These are phyloP conservation scores for Diophrys appendiculata DNA, from an alignment of 73 alveolate genomes.

Conservation along the genomic window DNA sequence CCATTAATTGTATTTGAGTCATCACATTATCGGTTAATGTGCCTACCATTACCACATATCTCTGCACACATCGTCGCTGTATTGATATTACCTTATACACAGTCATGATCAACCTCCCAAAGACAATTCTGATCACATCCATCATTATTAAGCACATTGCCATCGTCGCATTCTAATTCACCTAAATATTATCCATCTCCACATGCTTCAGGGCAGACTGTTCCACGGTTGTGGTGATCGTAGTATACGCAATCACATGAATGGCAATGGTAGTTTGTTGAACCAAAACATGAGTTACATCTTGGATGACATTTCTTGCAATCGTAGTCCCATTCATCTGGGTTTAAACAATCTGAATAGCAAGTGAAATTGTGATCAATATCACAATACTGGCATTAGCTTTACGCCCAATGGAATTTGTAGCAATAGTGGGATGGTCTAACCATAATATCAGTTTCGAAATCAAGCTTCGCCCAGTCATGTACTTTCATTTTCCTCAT, in stretches of 20 bases:
- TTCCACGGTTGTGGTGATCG: conserved; percentile 16
- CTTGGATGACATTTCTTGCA: conserved; percentile 31
- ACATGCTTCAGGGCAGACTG: conserved; percentile 54
- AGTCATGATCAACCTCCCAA: conserved; percentile 18
- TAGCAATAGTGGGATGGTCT: conserved; percentile 10
- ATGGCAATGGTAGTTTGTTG: conserved; percentile 20
- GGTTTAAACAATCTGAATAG: conserved; percentile 2
- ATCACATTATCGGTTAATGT: conserved; percentile 23
- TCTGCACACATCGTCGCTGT: conserved; percentile 19
- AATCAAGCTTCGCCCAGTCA: conserved; percentile 20
- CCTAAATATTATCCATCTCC: conserved; percentile 64
- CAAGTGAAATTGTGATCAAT: conserved; percentile 25
- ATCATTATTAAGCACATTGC: conserved; percentile 15
- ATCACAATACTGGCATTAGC: conserved; percentile 12
- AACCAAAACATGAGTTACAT: conserved; percentile 23
- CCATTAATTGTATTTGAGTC: conserved; percentile 19
- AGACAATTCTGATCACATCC: conserved; percentile 18
- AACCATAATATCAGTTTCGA: neutral
- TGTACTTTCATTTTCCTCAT: conserved; percentile 23
- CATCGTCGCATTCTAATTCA: conserved; percentile 45
- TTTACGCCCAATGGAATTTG: conserved; percentile 16
- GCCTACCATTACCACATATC: conserved; percentile 42
- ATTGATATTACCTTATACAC: conserved; percentile 11
- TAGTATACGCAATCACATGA: conserved; percentile 10
- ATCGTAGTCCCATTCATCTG: conserved; percentile 24